Conservation (phyloP, 2,329 filamentous ascomycete genomes). For the Ramularia collo-cygni region DNA sequence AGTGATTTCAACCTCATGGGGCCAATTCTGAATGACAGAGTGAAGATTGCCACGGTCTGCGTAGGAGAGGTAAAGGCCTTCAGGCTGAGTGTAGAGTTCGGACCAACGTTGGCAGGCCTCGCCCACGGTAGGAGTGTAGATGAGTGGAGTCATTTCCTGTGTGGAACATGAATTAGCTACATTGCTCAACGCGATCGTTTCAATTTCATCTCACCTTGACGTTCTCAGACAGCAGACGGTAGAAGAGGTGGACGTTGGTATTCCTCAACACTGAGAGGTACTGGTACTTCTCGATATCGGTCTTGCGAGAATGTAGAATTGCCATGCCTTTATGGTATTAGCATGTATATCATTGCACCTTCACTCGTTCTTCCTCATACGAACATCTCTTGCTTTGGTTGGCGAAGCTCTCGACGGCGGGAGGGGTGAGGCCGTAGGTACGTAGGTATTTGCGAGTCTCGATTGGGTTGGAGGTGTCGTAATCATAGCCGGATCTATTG, state of each 20-base stretch:
- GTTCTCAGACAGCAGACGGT: conserved; percentile 72
- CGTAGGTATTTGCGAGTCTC: conserved; percentile 45
- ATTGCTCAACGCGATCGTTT: no score
- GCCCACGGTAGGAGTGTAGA: conserved; percentile 86
- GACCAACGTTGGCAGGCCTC: conserved; percentile 97
- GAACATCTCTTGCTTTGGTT: conserved; percentile 45
- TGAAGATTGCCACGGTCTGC: conserved; percentile 86
- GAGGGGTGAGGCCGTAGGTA: conserved; percentile 48
- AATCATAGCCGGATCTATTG: conserved; percentile 31
- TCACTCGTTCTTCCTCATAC: conserved; percentile 7
- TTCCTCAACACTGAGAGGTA: conserved; percentile 71
- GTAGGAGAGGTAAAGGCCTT: conserved; percentile 90
- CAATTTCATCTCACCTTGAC: conserved; percentile 48
- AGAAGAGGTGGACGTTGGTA: conserved; percentile 75
- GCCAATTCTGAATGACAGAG: conserved; percentile 89
- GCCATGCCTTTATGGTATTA: conserved; percentile 55
- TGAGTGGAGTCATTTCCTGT: conserved; percentile 73
- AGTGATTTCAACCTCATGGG: conserved; percentile 87
- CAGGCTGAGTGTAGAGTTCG: conserved; percentile 87
- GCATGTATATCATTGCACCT: neutral
- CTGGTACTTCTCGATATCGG: conserved; percentile 73
- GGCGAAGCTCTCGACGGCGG: conserved; percentile 44
- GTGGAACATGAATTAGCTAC: no score
- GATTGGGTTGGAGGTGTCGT: conserved; percentile 43
- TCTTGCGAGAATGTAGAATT: conserved; percentile 64